Evolutionary conservation across 2,329 filamentous ascomycete species (phyloP).

Genomic region (Helotiales sp.): DNA sequence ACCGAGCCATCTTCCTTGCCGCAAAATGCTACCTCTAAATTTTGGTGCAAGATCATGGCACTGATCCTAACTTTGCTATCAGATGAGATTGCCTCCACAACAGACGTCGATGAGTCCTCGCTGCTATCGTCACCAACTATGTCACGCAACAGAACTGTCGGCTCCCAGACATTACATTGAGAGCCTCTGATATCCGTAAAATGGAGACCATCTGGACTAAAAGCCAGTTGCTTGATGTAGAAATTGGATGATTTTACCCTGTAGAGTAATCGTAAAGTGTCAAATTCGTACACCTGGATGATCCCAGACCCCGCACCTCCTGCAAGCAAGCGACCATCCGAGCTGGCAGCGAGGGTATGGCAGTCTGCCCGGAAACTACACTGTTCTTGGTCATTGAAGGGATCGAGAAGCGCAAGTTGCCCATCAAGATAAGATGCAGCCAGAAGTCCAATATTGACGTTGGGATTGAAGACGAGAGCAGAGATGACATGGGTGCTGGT

Average conservation of each 20-base stretch:
- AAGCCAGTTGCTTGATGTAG: conserved; percentile 44
- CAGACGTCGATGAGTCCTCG: conserved; percentile 30
- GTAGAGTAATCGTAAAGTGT: conserved; percentile 41
- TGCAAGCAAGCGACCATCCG: conserved; percentile 38
- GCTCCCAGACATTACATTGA: conserved; percentile 48
- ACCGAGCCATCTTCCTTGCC: conserved; percentile 47
- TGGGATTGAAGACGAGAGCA: conserved; percentile 42
- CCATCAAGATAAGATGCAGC: conserved; percentile 31
- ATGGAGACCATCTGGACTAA: conserved; percentile 42
- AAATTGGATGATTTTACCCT: conserved; percentile 36
- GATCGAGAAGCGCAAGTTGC: conserved; percentile 26
- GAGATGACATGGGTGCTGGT: conserved; percentile 41
- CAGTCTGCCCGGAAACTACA: conserved; percentile 11
- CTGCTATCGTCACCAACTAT: conserved; percentile 39
- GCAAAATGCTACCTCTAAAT: conserved; percentile 42
- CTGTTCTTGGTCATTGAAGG: conserved; percentile 14
- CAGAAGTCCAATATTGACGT: conserved; percentile 19
- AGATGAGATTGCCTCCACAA: conserved; percentile 35
- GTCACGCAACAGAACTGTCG: conserved; percentile 39
- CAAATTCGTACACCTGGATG: conserved; percentile 41
- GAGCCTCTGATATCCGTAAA: conserved; percentile 45
- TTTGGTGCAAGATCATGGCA: conserved; percentile 39
- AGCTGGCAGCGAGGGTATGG: conserved; percentile 32
- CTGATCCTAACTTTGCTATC: conserved; percentile 42
- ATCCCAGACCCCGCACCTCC: conserved; percentile 36